These are phyloP conservation scores for Xylariaceae sp. DNA, from an alignment of 2,329 filamentous ascomycete genomes.

Conservation along the genomic window DNA sequence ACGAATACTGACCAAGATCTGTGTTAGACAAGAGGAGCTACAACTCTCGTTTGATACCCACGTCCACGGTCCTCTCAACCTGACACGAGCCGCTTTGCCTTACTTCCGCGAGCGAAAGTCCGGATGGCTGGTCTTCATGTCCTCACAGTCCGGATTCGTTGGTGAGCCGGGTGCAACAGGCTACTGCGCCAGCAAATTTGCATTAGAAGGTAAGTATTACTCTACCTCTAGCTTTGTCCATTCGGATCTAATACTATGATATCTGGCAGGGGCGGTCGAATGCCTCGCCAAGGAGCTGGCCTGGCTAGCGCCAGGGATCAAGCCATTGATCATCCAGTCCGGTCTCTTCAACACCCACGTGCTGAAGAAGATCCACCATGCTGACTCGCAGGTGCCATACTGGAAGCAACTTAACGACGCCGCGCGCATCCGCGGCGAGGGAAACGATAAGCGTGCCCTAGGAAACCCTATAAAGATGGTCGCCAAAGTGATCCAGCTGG, in stretches of 20 bases:
- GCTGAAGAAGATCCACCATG: slow-evolving; percentile 9
- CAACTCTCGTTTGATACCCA: slow-evolving; percentile 26
- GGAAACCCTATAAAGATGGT: no score
- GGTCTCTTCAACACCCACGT: slow-evolving; percentile 10
- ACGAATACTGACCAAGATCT: background rate
- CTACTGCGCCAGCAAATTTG: slow-evolving; percentile 8
- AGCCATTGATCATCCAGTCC: slow-evolving; percentile 13
- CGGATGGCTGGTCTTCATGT: slow-evolving; percentile 29
- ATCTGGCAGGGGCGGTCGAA: slow-evolving; percentile 10
- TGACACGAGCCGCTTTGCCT: slow-evolving; percentile 30
- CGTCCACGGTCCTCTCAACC: slow-evolving; percentile 32
- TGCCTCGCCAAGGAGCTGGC: slow-evolving; percentile 11
- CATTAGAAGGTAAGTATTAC: slow-evolving; percentile 7
- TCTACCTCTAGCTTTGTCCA: background rate
- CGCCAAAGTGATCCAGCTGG: background rate
- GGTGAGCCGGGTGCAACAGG: slow-evolving; percentile 21
- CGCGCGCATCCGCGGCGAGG: background rate
- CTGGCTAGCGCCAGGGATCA: slow-evolving; percentile 14
- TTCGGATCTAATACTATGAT: background rate
- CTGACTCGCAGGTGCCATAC: slow-evolving; percentile 4
- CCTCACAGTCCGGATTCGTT: slow-evolving; percentile 30
- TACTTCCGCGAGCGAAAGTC: slow-evolving; percentile 22
- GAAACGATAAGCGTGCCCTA: no score
- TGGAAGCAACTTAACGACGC: slow-evolving; percentile 9
- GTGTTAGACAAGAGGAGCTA: slow-evolving; percentile 14